phyloP scores from a whole-genome alignment of 2,329 filamentous ascomycete species.

The Diplodia scrobiculata region DNA sequence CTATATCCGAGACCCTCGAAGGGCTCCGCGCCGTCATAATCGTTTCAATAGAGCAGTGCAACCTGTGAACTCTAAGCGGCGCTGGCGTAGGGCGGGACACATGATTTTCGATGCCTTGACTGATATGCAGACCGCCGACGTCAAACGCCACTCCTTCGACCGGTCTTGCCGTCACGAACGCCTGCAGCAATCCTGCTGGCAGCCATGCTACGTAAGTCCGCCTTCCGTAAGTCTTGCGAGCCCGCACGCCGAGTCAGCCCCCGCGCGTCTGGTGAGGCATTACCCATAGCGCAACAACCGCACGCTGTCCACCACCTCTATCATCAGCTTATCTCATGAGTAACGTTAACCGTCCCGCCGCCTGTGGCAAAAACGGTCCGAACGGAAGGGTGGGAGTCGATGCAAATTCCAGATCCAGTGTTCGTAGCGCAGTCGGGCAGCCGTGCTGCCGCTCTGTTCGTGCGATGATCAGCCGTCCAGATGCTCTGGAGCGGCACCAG shows the following conservation, averaged over 20 bases:
- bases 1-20: conserved; percentile 24
- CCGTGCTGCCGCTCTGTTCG: conserved; percentile 28
- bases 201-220: not conserved
- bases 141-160: not conserved
- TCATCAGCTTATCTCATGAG: conserved; percentile 27
- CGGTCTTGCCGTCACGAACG: not conserved
- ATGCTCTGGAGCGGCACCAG: conserved; percentile 28
- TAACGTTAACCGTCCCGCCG: conserved; percentile 28
- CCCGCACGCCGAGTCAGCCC: conserved; percentile 18
- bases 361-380: conserved; percentile 29
- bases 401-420: conserved; percentile 28
- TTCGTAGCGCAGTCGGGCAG: conserved; percentile 21
- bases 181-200: not conserved
- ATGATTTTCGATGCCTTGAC: not conserved
- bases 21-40: conserved; percentile 1
- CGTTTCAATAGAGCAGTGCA: conserved; percentile 16
- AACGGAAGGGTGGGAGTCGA: conserved; percentile 24
- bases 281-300: conserved; percentile 21
- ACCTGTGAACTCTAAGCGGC: conserved; percentile 7
- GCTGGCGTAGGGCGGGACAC: not conserved
- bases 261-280: conserved; percentile 23
- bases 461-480: conserved; percentile 28
- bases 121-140: conserved; percentile 1
- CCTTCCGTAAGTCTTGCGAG: conserved; percentile 11
- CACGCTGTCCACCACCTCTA: conserved; percentile 22